Base-by-base conservation (phyloP, 2,329 filamentous ascomycete genomes). In the Didymella sp. region DNA sequence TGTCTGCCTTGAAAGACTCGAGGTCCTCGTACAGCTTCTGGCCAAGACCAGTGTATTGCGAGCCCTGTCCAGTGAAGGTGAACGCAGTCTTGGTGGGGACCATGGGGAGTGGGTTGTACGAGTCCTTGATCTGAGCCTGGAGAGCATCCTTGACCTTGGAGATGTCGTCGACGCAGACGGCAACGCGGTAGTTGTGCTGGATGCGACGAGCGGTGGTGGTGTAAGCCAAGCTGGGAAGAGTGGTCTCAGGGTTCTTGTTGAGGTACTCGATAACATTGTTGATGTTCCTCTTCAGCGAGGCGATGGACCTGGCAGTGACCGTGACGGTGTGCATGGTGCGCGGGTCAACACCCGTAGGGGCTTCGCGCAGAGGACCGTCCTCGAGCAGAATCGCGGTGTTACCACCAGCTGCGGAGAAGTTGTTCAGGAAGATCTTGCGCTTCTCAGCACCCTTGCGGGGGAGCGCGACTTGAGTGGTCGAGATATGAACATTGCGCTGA, bases 381-480 rank as follows among this genome's bases (percentile, higher is more conserved):
- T 83, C 81, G 5, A 84, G 63, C n/a, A 84, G 69, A 28, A 83
- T 70, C 11, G 80, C 80, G 43, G 82, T 83, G 71, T 84, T 84
- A 42, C 82, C 82, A 69, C 81, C 81, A 56, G 80, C 80, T 48
- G 81, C 81, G 40, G 79, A 81, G 74, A 83, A 83, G 71, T 82
- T 83, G 76, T 83, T 83, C 59, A 83, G 65, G 72, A 82, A 82
- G 37, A 82, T 70, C 68, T 75, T 81, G 53, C 81, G 77, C 66
- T 80, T 80, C 59, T 77, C 77, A 11, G 75, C 78, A 41, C 80
- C 80, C 43, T 81, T 79, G 24, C 81, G 77, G 25, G 79, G 78
- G 64, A 76, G 81, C 33, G 76, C 70, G 4, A 81, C 77, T 57
- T 80, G 74, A 51, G 76, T 76, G 11, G 74, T 73, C n/a, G 78